Base-by-base conservation (phyloP, 345 rosid species). In the Trapa bicornis region DNA sequence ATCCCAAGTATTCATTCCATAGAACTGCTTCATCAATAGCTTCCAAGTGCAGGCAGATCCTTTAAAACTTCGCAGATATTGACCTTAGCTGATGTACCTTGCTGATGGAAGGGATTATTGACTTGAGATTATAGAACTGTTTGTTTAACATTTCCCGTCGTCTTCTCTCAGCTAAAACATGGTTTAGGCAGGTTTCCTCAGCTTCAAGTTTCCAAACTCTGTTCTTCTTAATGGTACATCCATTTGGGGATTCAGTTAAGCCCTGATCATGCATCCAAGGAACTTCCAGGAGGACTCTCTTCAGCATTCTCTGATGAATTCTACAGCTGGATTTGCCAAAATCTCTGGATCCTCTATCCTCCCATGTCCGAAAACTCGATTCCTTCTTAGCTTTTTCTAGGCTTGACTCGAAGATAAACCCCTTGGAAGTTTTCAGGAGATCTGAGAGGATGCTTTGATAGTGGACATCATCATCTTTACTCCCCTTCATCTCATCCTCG, bases 281-380 rank as follows among this genome's bases (percentile, higher is more conserved):
- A 78, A 91, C 87, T 66, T 86, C 87, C 6, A 84, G 82, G 37
- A 94, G 65, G 58, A 95, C 71, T 79, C 81, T 91, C 89, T 95
- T 95, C 70, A 91, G 43, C 42, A 89, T 35, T 36, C 68, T 79
- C 76, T 89, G 99, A 2, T 80, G 66, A 36, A 68, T 72, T 68
- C 67, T 79, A 39, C 70, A 65, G 68, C 68, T 74, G 32, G 69
- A 53, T 65, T 62, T 79, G 47, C 47, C 61, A 41, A 47, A 36
- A 71, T 66, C 76, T 65, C 38, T 70, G 13, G 42, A 66, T 60
- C 76, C 74, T 37, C 67, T 77, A 60, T 81, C 76, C 76, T 76
- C 85, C 96, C 96, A 95, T 47, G 78, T 66, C 6, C 78, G 43
- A 70, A 95, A 95, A 75, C 93, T 87, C 48, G 94, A 86, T 66